Evolutionary conservation across 1,139 yeast genomes (phyloP).

Genomic region (Blastobotrys niveus): DNA sequence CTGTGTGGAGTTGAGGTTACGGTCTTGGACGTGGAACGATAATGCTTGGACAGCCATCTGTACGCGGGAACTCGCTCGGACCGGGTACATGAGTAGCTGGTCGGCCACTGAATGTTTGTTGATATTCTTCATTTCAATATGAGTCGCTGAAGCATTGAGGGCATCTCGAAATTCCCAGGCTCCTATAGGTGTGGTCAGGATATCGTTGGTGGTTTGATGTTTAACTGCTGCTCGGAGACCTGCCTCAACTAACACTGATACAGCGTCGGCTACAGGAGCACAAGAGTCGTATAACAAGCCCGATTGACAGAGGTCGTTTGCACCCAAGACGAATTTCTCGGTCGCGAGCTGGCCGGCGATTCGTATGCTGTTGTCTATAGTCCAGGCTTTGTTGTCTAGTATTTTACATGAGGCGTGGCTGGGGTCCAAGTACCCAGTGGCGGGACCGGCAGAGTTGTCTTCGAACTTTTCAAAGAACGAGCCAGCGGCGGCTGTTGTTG

Average conservation of each 20-base stretch:
- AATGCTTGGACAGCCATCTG: slow-evolving; percentile 7
- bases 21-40: not conserved
- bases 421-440: slow-evolving; percentile 8
- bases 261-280: not conserved
- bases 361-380: not conserved
- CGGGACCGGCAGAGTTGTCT: slow-evolving; percentile 6
- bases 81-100: slow-evolving; percentile 5
- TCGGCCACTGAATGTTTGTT: not conserved
- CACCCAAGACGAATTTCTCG: slow-evolving; percentile 4
- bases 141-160: not conserved
- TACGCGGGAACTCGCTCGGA: not conserved
- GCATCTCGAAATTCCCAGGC: not conserved
- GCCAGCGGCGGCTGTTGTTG: too few relatives aligned
- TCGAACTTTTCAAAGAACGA: not conserved
- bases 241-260: not conserved
- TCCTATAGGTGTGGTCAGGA: not conserved
- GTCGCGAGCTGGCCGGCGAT: slow-evolving; percentile 4
- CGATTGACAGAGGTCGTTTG: slow-evolving; percentile 4
- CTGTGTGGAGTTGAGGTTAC: not conserved
- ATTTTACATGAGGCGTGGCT: slow-evolving; percentile 5
- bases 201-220: too few relatives aligned
- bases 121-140: not conserved
- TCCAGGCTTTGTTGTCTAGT: not conserved
- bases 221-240: too few relatives aligned
- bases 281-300: slow-evolving; percentile 3